phyloP scores from a whole-genome alignment of 2,329 filamentous ascomycete genomes.

The Tolypocladium ophioglossoides region DNA sequence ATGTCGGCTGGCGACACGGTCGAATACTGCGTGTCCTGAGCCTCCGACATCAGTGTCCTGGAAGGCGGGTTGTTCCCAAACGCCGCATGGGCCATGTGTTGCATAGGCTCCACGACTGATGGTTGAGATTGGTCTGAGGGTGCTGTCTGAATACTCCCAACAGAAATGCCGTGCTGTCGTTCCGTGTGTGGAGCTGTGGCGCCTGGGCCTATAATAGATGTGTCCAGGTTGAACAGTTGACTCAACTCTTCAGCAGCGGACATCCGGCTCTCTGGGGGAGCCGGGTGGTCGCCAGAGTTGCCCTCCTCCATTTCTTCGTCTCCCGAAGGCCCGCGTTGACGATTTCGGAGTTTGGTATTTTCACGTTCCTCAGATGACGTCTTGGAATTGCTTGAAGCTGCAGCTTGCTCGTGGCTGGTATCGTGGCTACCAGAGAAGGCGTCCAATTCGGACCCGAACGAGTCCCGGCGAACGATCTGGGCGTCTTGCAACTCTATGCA shows the following conservation, averaged over 20 bases:
- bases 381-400: background rate
- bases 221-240: constrained; percentile 7
- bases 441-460: constrained; percentile 6
- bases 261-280: background rate
- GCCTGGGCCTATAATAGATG: background rate
- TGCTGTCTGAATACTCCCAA: background rate
- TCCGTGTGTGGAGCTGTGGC: background rate
- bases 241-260: constrained; percentile 8
- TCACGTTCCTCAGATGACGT: background rate
- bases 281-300: background rate
- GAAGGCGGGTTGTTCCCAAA: constrained; percentile 10
- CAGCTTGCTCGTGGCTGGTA: background rate
- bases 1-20: constrained; percentile 30
- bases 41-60: constrained; percentile 9
- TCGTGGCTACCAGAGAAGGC: constrained; percentile 7
- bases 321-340: background rate
- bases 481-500: constrained; percentile 15
- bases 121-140: constrained; percentile 4
- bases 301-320: constrained; percentile 1
- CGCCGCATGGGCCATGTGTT: constrained; percentile 8
- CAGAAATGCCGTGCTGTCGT: background rate
- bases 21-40: constrained; percentile 12
- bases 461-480: constrained; percentile 10
- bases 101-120: constrained; percentile 11
- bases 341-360: background rate